These are phyloP conservation scores for Dictyostelium firmibasis DNA, from an alignment of 78 protist species.

Conservation along the genomic window DNA sequence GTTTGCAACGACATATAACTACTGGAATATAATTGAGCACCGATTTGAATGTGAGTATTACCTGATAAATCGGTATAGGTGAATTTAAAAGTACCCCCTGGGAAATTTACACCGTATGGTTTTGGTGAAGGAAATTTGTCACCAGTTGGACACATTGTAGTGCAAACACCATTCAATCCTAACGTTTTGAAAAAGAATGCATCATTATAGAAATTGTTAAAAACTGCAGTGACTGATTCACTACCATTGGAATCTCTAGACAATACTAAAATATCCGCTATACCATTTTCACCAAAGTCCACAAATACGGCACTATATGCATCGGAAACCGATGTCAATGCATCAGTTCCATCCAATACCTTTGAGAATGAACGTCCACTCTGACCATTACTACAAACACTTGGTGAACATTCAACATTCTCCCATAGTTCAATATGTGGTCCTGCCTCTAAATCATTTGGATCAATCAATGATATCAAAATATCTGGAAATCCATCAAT, in stretches of 20 bases:
- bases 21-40: slow-evolving; percentile 70
- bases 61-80: slow-evolving; percentile 70
- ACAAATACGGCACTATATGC: slow-evolving; percentile 74
- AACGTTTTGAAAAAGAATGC: slow-evolving; percentile 84
- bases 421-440: slow-evolving; percentile 76
- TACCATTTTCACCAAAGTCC: slow-evolving; percentile 78
- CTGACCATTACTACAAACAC: slow-evolving; percentile 5
- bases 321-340: not conserved
- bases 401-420: slow-evolving; percentile 27
- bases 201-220: slow-evolving; percentile 77
- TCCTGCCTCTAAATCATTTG: not conserved
- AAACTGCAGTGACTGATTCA: slow-evolving; percentile 8
- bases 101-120: slow-evolving; percentile 85
- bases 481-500: slow-evolving; percentile 87
- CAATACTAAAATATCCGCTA: slow-evolving; percentile 16
- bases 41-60: slow-evolving; percentile 54
- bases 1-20: slow-evolving; percentile 68
- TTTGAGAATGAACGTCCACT: slow-evolving; percentile 26
- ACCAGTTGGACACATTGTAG: slow-evolving; percentile 75
- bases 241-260: not conserved
- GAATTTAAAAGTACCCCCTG: slow-evolving; percentile 79
- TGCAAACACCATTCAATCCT: slow-evolving; percentile 84
- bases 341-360: slow-evolving; percentile 32
- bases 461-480: slow-evolving; percentile 41
- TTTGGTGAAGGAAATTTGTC: slow-evolving; percentile 63